Conservation (phyloP, 495 filamentous ascomycete genomes). For the Melanomma pulvis-pyrius region DNA sequence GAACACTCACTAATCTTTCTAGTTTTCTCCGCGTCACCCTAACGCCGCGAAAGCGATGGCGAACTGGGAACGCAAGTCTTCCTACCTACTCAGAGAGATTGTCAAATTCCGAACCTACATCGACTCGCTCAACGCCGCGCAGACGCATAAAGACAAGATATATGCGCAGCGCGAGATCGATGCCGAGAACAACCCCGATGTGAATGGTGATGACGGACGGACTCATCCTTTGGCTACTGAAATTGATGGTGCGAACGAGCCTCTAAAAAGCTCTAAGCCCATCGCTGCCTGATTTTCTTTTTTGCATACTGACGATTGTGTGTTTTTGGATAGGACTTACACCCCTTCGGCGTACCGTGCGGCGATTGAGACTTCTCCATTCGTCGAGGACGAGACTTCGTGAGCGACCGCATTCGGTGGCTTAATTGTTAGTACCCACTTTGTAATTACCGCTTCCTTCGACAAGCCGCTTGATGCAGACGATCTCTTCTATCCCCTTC, state of each 20-base stretch:
- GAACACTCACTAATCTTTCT: conserved; percentile 11
- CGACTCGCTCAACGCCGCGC: conserved; percentile 69
- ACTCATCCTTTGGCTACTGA: conserved; percentile 6
- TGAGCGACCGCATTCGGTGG: conserved; percentile 17
- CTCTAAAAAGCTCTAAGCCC: conserved; percentile 23
- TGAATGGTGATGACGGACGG: background rate
- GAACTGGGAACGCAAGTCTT: conserved; percentile 96
- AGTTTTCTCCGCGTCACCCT: conserved; percentile 81
- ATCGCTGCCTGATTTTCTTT: conserved; percentile 16
- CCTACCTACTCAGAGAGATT: conserved; percentile 89
- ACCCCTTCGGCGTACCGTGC: conserved; percentile 32
- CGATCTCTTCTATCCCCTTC: conserved; percentile 11
- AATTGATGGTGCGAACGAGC: conserved; percentile 29
- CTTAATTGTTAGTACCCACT: conserved; percentile 13
- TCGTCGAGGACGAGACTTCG: conserved; percentile 23
- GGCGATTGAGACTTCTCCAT: conserved; percentile 31
- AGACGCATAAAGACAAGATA: conserved; percentile 60
- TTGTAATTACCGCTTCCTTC: conserved; percentile 22
- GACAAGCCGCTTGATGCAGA: background rate
- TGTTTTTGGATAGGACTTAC: conserved; percentile 24
- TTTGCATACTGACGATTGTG: conserved; percentile 11
- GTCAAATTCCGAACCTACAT: conserved; percentile 96
- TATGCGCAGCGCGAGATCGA: conserved; percentile 41
- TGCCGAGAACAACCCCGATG: conserved; percentile 11
- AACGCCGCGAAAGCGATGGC: conserved; percentile 82